Base-by-base conservation (phyloP, 441 rosid species). In the Macaranga tanarius region DNA sequence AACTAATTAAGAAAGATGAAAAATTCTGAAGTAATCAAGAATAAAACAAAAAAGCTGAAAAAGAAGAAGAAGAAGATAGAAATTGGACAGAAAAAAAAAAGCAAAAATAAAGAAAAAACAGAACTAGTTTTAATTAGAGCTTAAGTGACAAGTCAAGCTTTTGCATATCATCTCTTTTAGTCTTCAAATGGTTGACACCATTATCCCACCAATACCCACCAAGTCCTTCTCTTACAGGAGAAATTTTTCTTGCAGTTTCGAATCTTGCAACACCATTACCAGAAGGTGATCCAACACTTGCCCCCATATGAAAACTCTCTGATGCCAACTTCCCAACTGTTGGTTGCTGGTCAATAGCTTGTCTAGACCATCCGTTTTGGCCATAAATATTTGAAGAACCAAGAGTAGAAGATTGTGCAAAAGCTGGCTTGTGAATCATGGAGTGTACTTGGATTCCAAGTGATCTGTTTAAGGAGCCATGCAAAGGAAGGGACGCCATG, bases 61-160 rank as follows among this genome's bases (percentile, higher is more conserved):
- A 47, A 68, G 56, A 38, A 56, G 6, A n/a, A 19, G 4, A 40
- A 44, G 1, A 67, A 44, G 2, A 70, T 25, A 45, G 47, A 31
- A 34, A 54, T 10, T n/a, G 52, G 60, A 65, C 73, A 19, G 19
- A 25, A 40, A 66, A 56, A 62, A 19, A 70, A 22, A 7, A 47
- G 10, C 11, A 47, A 64, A 62, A 76, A n/a, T 42, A 61, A 62
- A 10, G 12, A 26, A 50, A 62, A 31, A 31, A 31, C 38, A 31
- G 38, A 31, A 31, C 38, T 31, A 2, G 38, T 31, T 31, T 15
- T 62, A 40, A 42, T 85, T 67, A 92, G 76, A 94, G 96, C 89
- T 92, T 94, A 79, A 94, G 94, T 65, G 96, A 90, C 88, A 94
- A 83, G 79, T 94, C 98, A 74, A 94, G 82, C 79, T 89, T 89